Evolutionary conservation across 495 filamentous ascomycete genomes (phyloP).

Genomic region (Cercophora scortea): DNA sequence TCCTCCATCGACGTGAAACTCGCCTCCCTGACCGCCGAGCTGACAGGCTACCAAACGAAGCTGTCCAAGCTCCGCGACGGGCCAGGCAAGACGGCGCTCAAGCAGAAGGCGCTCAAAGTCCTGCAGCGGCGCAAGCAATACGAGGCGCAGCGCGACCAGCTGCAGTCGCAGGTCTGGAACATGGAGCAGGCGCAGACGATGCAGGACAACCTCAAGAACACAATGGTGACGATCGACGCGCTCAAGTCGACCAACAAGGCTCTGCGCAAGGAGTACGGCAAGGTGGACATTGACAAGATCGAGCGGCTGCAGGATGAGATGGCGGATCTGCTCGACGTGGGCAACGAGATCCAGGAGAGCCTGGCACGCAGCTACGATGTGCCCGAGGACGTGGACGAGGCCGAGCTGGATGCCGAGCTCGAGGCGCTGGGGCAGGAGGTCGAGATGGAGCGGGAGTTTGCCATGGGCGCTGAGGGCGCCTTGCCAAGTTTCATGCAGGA

Average conservation of each 20-base stretch:
- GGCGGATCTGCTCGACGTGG: conserved; percentile 95
- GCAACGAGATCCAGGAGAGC: conserved; percentile 97
- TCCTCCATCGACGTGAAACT: conserved; percentile 93
- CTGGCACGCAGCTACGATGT: conserved; percentile 91
- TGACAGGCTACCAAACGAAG: conserved; percentile 78
- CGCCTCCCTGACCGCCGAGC: conserved; percentile 82
- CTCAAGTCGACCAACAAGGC: conserved; percentile 96
- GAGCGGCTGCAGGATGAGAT: conserved; percentile 98
- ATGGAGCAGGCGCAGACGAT: conserved; percentile 99
- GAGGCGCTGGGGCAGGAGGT: conserved; percentile 90
- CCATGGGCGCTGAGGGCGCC: conserved; percentile 41
- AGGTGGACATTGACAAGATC: conserved; percentile 95
- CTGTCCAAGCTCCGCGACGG: conserved; percentile 93
- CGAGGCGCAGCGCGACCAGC: conserved; percentile 88
- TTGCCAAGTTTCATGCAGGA: conserved; percentile 86
- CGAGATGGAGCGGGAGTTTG: conserved; percentile 57
- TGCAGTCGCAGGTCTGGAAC: conserved; percentile 94
- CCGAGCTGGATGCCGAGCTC: conserved; percentile 91
- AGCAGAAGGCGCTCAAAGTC: conserved; percentile 91
- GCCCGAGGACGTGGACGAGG: conserved; percentile 96
- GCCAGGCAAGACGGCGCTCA: conserved; percentile 86
- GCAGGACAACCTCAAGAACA: conserved; percentile 98
- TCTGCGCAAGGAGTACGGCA: conserved; percentile 90
- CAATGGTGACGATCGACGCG: conserved; percentile 96
- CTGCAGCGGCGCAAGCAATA: conserved; percentile 95